Conservation (phyloP, 768 basidiomycete species). For the Epithele typhae region DNA sequence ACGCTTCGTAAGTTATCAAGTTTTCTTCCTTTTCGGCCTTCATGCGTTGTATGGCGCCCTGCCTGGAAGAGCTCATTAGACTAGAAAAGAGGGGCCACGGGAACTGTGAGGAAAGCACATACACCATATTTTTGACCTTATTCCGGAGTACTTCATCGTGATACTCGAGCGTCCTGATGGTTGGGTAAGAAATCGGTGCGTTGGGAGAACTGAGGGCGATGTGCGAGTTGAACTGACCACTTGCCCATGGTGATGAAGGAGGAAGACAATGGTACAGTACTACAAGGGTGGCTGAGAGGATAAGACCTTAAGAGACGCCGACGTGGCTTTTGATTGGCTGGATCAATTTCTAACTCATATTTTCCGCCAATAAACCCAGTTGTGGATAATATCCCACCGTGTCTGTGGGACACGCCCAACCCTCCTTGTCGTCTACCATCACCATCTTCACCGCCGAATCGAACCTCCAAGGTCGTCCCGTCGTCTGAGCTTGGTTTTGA, state of each 20-base stretch:
- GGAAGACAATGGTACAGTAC: background rate
- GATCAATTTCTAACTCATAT: background rate
- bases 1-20: constrained; percentile 65
- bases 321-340: constrained; percentile 6
- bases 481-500: background rate
- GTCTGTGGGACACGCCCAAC: background rate
- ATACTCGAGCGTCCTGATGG: constrained; percentile 61
- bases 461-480: background rate
- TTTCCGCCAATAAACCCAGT: constrained; percentile 1
- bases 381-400: too few species aligned
- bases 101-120: constrained; percentile 29
- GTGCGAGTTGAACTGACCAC: constrained; percentile 43
- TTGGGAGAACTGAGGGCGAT: constrained; percentile 9
- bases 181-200: constrained; percentile 6
- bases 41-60: constrained; percentile 67
- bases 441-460: constrained; percentile 4
- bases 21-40: constrained; percentile 55
- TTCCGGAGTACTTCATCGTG: constrained; percentile 68
- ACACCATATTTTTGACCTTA: constrained; percentile 80
- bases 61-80: constrained; percentile 36
- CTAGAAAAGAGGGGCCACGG: background rate
- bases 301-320: background rate
- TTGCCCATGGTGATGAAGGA: constrained; percentile 50
- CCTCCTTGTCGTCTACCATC: constrained; percentile 11
- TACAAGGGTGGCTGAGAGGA: constrained; percentile 2